Conservation (phyloP, 257 asterid genomes). For the Haberlea rhodopensis region DNA sequence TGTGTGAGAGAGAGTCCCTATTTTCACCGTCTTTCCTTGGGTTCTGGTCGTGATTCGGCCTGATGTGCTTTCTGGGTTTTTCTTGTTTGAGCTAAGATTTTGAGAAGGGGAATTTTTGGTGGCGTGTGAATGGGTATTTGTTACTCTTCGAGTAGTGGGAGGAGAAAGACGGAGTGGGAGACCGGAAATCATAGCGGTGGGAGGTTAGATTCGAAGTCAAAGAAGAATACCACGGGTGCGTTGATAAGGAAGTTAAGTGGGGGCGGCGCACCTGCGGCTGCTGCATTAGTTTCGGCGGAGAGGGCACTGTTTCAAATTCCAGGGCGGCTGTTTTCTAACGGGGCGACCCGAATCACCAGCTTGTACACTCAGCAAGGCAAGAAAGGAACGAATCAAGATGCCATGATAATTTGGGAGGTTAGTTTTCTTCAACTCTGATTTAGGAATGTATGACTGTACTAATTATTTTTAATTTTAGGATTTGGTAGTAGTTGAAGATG, state of each 20-base stretch:
- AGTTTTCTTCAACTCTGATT: slow-evolving; percentile 17
- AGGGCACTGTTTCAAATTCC: slow-evolving; percentile 70
- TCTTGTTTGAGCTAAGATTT: slow-evolving; percentile 7
- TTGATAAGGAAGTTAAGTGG: slow-evolving; percentile 68
- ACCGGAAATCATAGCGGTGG: slow-evolving; percentile 29
- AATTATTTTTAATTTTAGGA: slow-evolving; percentile 3
- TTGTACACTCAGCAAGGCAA: slow-evolving; percentile 93
- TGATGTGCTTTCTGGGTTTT: slow-evolving; percentile 16
- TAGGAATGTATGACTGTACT: not conserved
- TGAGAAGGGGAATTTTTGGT: not conserved
- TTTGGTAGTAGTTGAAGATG: slow-evolving; percentile 1
- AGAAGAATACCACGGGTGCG: slow-evolving; percentile 59
- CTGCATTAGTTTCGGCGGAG: slow-evolving; percentile 63
- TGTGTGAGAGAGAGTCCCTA: too few relatives aligned
- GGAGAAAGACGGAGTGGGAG: slow-evolving; percentile 45
- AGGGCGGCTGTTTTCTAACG: slow-evolving; percentile 74
- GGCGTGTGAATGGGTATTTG: slow-evolving; percentile 77
- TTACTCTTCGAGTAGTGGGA: slow-evolving; percentile 51
- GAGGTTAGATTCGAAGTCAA: slow-evolving; percentile 43
- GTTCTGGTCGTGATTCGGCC: slow-evolving; percentile 7
- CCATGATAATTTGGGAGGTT: slow-evolving; percentile 99
- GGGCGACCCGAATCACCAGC: slow-evolving; percentile 59
- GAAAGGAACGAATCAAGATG: slow-evolving; percentile 96
- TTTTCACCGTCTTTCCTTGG: slow-evolving; percentile 15
- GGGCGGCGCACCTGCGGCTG: slow-evolving; percentile 38